Evolutionary conservation across 495 filamentous ascomycete species (phyloP), one percentile per base, ranked within the genome.

Genomic region (Aspergillus nidulans): DNA sequence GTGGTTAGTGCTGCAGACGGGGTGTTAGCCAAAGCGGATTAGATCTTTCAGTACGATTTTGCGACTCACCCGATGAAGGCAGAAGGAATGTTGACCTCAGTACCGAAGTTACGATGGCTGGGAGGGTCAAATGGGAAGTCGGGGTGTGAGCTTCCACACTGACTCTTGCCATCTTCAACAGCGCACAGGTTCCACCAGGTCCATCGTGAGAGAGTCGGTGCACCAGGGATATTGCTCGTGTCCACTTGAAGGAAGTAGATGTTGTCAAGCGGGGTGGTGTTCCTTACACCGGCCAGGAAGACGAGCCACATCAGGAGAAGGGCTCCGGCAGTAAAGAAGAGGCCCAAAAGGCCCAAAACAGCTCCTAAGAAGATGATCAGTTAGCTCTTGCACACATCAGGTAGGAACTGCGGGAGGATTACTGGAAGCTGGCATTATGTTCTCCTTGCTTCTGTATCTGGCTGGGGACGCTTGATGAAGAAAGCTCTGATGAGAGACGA

Each of bases 231-330:
- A 62, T 75, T 81, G 42, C 74, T 69, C 13, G 89, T 92, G 65
- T 83, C 77, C 60, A 85, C 87, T 64, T 86, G 79, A 26, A 96
- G 82, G 78, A 95, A 95, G 74, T 86, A 96, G 60, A 90, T 87
- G 39, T 85, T 60, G 59, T 86, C 81, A 16, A 90, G 74, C 5
- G 91, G 91, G 12, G 69, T 78, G 10, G 66, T 67, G 56, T 78
- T 72, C 26, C 74, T 77, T 6, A 79, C 71, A 45, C 89, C 91
- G 21, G 82, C 88, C 23, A 96, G 79, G 44, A 96, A 74, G 49
- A 90, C 80, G 68, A 96, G 84, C 72, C 91, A 87, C 52, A 91
- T 85, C 59, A 96, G 70, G 39, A 95, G 73, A 51, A 89, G 70
- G 24, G 89, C 83, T 55, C 81, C 83, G 52, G 83, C 84, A 69